phyloP scores from a whole-genome alignment of 2,329 filamentous ascomycete species.

The Daldinia eschscholtzii region DNA sequence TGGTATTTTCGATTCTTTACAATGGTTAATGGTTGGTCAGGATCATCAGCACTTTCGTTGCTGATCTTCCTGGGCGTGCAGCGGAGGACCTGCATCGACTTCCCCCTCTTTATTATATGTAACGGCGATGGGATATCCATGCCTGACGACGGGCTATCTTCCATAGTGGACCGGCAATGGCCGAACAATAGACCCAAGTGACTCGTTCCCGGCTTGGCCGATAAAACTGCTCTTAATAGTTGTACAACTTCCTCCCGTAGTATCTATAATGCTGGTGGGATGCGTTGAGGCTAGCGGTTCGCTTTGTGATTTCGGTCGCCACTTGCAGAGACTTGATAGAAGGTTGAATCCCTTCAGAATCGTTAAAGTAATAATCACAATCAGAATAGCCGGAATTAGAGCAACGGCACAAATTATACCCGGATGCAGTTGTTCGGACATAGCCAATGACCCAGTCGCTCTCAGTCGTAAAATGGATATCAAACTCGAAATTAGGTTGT shows the following conservation, averaged over 20 bases:
- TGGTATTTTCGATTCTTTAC: constrained; percentile 45
- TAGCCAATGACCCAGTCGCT: constrained; percentile 42
- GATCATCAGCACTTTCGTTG: constrained; percentile 43
- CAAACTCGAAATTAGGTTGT: constrained; percentile 36
- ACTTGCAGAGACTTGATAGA: constrained; percentile 25
- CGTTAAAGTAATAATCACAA: constrained; percentile 53
- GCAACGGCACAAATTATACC: constrained; percentile 45
- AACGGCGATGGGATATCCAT: constrained; percentile 47
- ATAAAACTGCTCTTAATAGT: constrained; percentile 49
- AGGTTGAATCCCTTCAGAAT: constrained; percentile 50
- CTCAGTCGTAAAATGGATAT: constrained; percentile 39
- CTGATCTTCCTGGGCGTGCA: constrained; percentile 43
- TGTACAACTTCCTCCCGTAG: constrained; percentile 36
- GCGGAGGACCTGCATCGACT: constrained; percentile 44
- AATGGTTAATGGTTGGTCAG: constrained; percentile 47
- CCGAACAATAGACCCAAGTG: constrained; percentile 20
- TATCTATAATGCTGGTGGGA: constrained; percentile 6
- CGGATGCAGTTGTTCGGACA: constrained; percentile 44
- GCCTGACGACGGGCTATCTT: constrained; percentile 20
- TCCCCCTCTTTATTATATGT: constrained; percentile 48
- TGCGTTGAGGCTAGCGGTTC: constrained; percentile 3
- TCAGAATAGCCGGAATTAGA: constrained; percentile 53
- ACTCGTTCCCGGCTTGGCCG: constrained; percentile 38
- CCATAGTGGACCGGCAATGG: constrained; percentile 32
- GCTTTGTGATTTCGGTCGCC: constrained; percentile 14